These are phyloP conservation scores for Trematosphaeria pertusa DNA, from an alignment of 2,329 filamentous ascomycete genomes.

Conservation along the genomic window DNA sequence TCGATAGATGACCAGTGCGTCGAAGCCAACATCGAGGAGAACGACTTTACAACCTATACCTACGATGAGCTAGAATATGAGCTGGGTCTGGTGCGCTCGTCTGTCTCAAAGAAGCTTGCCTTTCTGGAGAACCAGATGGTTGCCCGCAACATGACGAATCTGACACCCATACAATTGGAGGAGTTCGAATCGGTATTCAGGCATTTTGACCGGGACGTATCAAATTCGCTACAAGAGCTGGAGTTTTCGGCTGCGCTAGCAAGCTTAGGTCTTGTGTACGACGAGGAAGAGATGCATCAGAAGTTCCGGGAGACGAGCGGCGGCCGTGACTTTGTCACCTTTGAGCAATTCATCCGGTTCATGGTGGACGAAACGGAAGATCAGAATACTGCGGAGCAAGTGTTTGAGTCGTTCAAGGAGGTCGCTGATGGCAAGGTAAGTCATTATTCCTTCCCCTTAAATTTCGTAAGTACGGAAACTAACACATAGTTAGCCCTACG, in stretches of 20 bases:
- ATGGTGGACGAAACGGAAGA: conserved; percentile 99
- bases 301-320: conserved; percentile 89
- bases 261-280: conserved; percentile 94
- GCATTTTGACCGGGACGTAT: conserved; percentile 93
- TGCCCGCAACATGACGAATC: conserved; percentile 96
- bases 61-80: conserved; percentile 97
- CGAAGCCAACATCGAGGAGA: conserved; percentile 98
- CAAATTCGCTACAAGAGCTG: conserved; percentile 87
- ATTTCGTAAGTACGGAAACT: conserved; percentile 11
- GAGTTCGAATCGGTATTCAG: conserved; percentile 99
- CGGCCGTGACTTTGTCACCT: conserved; percentile 81
- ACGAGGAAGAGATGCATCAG: conserved; percentile 97
- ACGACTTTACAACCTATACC: conserved; percentile 99
- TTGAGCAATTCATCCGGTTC: conserved; percentile 98
- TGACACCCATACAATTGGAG: conserved; percentile 96
- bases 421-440: conserved; percentile 91
- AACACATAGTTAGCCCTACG: conserved; percentile 70
- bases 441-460: conserved; percentile 1
- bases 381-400: conserved; percentile 97
- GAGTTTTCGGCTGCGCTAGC: conserved; percentile 96
- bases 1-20: conserved; percentile 86
- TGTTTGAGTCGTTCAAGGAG: conserved; percentile 96
- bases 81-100: conserved; percentile 86
- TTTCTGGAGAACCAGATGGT: conserved; percentile 99
- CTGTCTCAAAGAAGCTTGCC: conserved; percentile 92